Base-by-base conservation (phyloP, 345 rosid species). In the Salix purpurea region DNA sequence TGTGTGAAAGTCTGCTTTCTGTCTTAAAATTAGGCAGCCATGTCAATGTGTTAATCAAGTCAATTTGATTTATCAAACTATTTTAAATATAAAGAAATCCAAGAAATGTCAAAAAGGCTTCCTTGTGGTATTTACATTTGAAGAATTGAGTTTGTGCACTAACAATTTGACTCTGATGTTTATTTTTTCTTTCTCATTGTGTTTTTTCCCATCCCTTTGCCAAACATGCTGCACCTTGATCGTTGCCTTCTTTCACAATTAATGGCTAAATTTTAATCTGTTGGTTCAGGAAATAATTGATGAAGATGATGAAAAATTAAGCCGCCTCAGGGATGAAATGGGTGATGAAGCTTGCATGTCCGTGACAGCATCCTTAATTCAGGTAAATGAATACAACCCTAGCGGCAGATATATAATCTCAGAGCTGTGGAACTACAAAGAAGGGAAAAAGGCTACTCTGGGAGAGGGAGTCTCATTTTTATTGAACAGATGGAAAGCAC, bases 311-410 rank as follows among this genome's bases (percentile, higher is more conserved):
- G 94, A 89, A 73, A 93, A 83, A 81, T 76, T 93, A 85, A 85
- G 80, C 76, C 81, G 78, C 19, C 77, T 96, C 84, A 87, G 69
- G 89, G 64, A 76, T 28, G 91, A 93, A 70, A 19, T 89, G 74
- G 97, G 96, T 44, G 80, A 82, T 16, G 90, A 87, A 70, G 93
- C 81, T 26, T 91, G 81, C 80, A 80, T 81, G 64, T 88, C 93
- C 12, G 98, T 95, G 56, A 72, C 84, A 24, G 76, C 86, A 48
- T 88, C 99, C 62, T 81, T 93, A 80, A 85, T 61, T 80, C 93
- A 95, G 82, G 87, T 93, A 77, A 91, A 93, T 58, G 98, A 95
- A 71, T 90, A 89, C 86, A 95, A 95, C 74, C 96, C 99, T 1
- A 95, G 99, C 77, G 99, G 98, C 76, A 89, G 94, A 77, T 95